These are phyloP conservation scores for Hymenoscyphus salicellus DNA, from an alignment of 2,329 filamentous ascomycete genomes.

Conservation along the genomic window DNA sequence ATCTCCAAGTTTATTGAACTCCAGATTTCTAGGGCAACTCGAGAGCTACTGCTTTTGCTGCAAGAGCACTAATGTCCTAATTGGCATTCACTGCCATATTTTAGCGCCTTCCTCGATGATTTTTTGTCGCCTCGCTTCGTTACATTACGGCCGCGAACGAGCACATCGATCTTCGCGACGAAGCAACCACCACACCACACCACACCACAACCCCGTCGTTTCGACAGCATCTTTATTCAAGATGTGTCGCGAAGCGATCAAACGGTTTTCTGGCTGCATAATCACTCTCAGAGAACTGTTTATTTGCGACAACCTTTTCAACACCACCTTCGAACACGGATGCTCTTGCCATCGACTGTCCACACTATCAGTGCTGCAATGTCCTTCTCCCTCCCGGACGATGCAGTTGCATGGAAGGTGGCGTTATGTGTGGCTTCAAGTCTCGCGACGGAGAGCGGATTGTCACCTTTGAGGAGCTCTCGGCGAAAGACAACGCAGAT, in stretches of 20 bases:
- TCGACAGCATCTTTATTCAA: background rate
- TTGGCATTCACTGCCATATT: no score
- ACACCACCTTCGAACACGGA: background rate
- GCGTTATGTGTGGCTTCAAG: background rate
- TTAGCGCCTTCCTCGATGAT: no score
- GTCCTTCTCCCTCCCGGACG: background rate
- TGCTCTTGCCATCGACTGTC: background rate
- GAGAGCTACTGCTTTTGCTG: no score
- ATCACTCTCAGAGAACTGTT: background rate
- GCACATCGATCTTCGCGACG: background rate
- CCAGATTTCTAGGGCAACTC: no score
- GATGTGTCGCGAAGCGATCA: background rate
- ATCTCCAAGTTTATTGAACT: no score
- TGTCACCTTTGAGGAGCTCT: background rate
- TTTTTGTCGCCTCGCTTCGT: no score
- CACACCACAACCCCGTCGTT: background rate
- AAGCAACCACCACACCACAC: background rate
- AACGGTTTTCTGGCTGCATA: background rate
- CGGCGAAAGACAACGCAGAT: background rate
- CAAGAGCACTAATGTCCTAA: no score
- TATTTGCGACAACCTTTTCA: background rate
- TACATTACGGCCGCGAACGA: no score
- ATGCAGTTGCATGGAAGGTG: background rate
- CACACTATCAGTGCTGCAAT: background rate
- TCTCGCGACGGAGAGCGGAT: background rate